phyloP scores from a whole-genome alignment of 2,329 filamentous ascomycete species.

The Zymoseptoria crescenta region DNA sequence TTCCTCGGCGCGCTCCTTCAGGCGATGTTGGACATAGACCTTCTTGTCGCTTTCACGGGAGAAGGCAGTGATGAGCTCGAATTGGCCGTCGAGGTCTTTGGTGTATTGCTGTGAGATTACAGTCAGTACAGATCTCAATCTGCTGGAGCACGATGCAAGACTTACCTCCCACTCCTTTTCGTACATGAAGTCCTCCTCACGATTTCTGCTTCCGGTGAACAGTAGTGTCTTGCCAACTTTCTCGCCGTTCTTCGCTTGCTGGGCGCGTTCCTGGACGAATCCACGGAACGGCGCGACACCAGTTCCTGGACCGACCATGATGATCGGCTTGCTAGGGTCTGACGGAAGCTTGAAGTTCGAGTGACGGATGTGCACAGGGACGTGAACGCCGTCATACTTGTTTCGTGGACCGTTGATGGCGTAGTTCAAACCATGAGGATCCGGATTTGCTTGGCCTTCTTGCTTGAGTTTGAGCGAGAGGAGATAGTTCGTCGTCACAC shows the following conservation, averaged over 20 bases:
- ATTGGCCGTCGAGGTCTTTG: conserved; percentile 74
- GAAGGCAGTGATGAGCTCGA: conserved; percentile 87
- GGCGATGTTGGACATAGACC: conserved; percentile 91
- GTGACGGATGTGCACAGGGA: conserved; percentile 91
- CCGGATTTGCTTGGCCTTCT: conserved; percentile 73
- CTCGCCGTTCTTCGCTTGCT: conserved; percentile 69
- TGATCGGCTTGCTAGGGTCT: conserved; percentile 85
- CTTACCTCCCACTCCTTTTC: conserved; percentile 85
- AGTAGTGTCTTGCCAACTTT: conserved; percentile 79
- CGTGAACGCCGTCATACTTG: conserved; percentile 92
- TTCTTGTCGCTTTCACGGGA: conserved; percentile 82
- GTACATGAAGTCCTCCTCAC: conserved; percentile 87
- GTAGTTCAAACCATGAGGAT: conserved; percentile 78
- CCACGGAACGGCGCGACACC: conserved; percentile 94
- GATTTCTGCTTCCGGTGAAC: conserved; percentile 91
- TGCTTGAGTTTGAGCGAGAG: conserved; percentile 94
- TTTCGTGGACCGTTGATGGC: conserved; percentile 82
- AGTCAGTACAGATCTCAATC: conserved; percentile 7
- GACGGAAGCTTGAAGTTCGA: conserved; percentile 99
- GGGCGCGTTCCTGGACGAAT: conserved; percentile 88
- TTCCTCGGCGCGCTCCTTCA: conserved; percentile 74
- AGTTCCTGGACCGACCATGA: conserved; percentile 93
- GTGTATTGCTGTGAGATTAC: conserved; percentile 62
- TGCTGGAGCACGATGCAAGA: conserved; percentile 11
- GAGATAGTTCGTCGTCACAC: conserved; percentile 95